A percentile compares a stretch with the other conserved stretches of the same genome.
phyloP scores from a whole-genome alignment of 768 basidiomycete species.

The Boletus rubropictus region DNA sequence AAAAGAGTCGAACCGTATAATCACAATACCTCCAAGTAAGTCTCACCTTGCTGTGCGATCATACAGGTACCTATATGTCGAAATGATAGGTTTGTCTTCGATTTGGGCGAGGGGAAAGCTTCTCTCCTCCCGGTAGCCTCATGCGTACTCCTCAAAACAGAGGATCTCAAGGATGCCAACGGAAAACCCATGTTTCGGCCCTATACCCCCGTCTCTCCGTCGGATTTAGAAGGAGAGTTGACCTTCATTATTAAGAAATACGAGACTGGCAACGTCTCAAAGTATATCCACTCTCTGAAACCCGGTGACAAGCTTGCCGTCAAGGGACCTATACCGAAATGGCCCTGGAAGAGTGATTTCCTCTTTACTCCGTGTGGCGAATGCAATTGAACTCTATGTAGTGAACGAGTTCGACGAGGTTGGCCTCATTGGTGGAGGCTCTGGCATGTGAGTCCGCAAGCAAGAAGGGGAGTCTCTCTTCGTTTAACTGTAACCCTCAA shows the following conservation, averaged over 20 bases:
- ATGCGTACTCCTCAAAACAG: constrained; percentile 71
- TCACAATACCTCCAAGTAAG: constrained; percentile 83
- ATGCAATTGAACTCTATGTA: constrained; percentile 25
- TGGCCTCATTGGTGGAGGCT: constrained; percentile 88
- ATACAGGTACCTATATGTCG: neutral
- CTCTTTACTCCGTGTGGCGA: neutral
- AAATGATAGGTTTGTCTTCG: constrained; percentile 62
- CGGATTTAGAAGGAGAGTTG: constrained; percentile 70
- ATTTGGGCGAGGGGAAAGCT: constrained; percentile 70
- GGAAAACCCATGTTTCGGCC: constrained; percentile 87
- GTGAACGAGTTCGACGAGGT: constrained; percentile 83
- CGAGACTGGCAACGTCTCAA: constrained; percentile 77
- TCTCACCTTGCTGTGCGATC: constrained; percentile 1
- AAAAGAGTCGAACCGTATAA: constrained; percentile 82
- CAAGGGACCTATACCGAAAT: constrained; percentile 90
- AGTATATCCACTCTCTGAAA: constrained; percentile 75
- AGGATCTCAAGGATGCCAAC: constrained; percentile 64
- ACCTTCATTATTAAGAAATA: constrained; percentile 81
- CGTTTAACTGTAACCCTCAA: constrained; percentile 26
- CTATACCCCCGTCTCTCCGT: constrained; percentile 86
- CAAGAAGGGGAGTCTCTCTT: neutral
- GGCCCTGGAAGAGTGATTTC: constrained; percentile 68
- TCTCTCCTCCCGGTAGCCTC: constrained; percentile 77
- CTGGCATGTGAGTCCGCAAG: constrained; percentile 65
- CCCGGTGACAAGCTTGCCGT: constrained; percentile 77